Conservation (phyloP, 306 rosid genomes). For the Cucurbita pepo region DNA sequence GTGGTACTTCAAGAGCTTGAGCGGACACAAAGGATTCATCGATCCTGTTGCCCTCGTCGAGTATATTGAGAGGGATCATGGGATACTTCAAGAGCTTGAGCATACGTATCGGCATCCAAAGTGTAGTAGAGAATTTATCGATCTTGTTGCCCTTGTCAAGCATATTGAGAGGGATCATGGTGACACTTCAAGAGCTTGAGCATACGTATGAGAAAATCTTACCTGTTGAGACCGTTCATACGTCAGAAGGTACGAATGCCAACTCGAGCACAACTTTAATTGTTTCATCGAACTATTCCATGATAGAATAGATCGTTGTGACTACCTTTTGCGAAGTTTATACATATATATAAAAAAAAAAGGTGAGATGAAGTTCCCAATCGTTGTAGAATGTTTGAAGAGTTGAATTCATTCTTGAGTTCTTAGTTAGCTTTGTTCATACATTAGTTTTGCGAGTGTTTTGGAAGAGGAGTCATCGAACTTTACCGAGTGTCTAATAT, state of each 20-base stretch:
- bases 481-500: no score
- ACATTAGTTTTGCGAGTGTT: neutral
- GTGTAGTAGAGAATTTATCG: slow-evolving; percentile 61
- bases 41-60: slow-evolving; percentile 58
- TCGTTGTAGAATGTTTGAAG: neutral
- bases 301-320: neutral
- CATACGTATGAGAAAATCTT: neutral
- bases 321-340: neutral
- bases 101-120: slow-evolving; percentile 29
- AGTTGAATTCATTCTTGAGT: neutral
- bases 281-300: neutral
- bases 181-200: slow-evolving; percentile 32
- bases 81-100: slow-evolving; percentile 38
- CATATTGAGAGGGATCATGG: slow-evolving; percentile 84
- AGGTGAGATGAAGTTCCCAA: neutral
- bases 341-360: neutral
- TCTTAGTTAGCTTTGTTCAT: neutral
- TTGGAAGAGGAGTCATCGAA: neutral
- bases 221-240: neutral
- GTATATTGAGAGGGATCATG: slow-evolving; percentile 79
- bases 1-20: no score
- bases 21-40: slow-evolving; percentile 43
- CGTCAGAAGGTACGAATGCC: neutral
- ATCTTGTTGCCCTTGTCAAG: slow-evolving; percentile 51
- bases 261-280: neutral